A percentile compares a stretch with the other conserved stretches of the same genome.
Conservation (phyloP, 805 yeast species). For the Candida orba region DNA sequence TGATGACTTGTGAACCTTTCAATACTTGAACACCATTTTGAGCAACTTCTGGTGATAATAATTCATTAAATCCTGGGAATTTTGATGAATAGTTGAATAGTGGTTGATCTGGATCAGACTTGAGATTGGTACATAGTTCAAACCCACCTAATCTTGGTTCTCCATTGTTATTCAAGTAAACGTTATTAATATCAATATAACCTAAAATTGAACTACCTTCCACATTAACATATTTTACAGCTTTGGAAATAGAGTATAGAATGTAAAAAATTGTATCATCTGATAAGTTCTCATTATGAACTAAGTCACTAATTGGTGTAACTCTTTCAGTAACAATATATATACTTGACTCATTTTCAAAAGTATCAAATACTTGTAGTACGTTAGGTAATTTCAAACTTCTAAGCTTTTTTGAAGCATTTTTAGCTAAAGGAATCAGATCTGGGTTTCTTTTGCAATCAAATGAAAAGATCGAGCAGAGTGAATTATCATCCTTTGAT, state of each 20-base stretch:
- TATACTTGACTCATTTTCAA: constrained; percentile 49
- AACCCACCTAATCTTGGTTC: constrained; percentile 85
- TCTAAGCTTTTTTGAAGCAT: constrained; percentile 41
- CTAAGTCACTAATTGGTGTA: constrained; percentile 36
- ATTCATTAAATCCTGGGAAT: constrained; percentile 26
- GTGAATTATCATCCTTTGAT: constrained; percentile 38
- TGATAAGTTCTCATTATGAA: constrained; percentile 30
- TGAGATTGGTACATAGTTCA: constrained; percentile 51
- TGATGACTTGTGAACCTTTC: constrained; percentile 29
- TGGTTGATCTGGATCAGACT: constrained; percentile 25
- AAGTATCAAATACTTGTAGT: constrained; percentile 51
- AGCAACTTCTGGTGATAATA: constrained; percentile 48
- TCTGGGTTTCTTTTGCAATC: constrained; percentile 36
- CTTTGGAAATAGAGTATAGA: constrained; percentile 43
- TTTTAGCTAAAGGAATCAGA: constrained; percentile 33
- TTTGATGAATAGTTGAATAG: constrained; percentile 29
- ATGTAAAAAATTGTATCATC: constrained; percentile 46
- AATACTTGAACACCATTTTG: constrained; percentile 37
- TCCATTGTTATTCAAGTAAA: constrained; percentile 62
- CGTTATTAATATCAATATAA: constrained; percentile 45
- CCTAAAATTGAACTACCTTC: constrained; percentile 58
- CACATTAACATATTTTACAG: constrained; percentile 50
- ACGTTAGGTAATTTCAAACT: constrained; percentile 66
- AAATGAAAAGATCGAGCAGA: constrained; percentile 62
- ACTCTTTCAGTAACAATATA: constrained; percentile 66